phyloP scores from a whole-genome alignment of 2,329 filamentous ascomycete genomes.

The Aspergillus brunneoviolaceus region DNA sequence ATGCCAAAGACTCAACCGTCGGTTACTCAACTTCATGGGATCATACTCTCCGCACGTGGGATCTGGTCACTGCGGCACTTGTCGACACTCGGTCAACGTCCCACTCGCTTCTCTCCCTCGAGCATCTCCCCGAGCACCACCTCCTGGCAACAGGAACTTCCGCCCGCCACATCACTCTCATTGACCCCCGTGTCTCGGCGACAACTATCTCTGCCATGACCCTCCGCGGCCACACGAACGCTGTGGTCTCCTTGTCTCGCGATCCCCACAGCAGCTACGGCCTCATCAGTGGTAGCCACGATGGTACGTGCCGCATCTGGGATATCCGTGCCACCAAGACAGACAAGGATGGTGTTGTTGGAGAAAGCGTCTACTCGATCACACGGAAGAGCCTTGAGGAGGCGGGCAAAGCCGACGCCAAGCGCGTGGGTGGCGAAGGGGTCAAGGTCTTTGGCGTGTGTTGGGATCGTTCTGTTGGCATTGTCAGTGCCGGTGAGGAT shows the following conservation, averaged over 20 bases:
- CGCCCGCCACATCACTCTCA: conserved; percentile 83
- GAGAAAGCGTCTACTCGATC: conserved; percentile 74
- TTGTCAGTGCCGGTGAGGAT: conserved; percentile 90
- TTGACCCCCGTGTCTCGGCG: conserved; percentile 81
- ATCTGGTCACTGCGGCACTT: conserved; percentile 75
- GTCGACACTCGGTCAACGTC: conserved; percentile 82
- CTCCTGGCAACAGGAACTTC: conserved; percentile 74
- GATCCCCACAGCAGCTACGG: conserved; percentile 71
- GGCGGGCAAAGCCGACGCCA: conserved; percentile 58
- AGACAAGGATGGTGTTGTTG: conserved; percentile 60
- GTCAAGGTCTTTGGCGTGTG: conserved; percentile 85
- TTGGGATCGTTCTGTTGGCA: conserved; percentile 84
- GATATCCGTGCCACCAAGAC: conserved; percentile 72
- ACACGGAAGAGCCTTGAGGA: conserved; percentile 69
- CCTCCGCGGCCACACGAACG: conserved; percentile 84
- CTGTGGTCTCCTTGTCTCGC: conserved; percentile 58
- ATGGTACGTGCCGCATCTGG: conserved; percentile 92
- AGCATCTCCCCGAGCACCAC: conserved; percentile 66
- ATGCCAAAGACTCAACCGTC: conserved; percentile 78
- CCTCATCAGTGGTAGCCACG: conserved; percentile 86
- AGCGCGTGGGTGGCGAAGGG: conserved; percentile 71
- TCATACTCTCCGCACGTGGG: conserved; percentile 86
- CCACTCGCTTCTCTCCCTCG: conserved; percentile 77
- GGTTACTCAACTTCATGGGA: conserved; percentile 91
- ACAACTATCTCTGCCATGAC: conserved; percentile 80